phyloP scores from a whole-genome alignment of 805 yeast species.

The Pichia cephalocereana region DNA sequence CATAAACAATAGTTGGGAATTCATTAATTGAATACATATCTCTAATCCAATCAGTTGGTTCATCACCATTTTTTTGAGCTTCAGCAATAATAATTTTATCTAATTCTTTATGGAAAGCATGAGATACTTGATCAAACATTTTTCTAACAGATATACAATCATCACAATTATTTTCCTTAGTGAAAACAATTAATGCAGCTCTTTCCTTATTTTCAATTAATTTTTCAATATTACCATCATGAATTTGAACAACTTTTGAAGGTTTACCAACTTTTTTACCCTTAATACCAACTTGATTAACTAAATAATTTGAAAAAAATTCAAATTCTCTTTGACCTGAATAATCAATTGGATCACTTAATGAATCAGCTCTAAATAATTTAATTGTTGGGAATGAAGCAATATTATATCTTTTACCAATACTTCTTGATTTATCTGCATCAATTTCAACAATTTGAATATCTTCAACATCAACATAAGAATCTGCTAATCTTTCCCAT shows the following conservation, averaged over 20 bases:
- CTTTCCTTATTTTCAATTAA: slow-evolving; percentile 28
- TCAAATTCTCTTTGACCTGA: slow-evolving; percentile 45
- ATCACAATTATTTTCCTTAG: slow-evolving; percentile 32
- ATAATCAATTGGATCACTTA: slow-evolving; percentile 42
- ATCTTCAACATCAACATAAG: slow-evolving; percentile 13
- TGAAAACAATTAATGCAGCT: slow-evolving; percentile 42
- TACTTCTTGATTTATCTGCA: slow-evolving; percentile 47
- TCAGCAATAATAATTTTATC: slow-evolving; percentile 34
- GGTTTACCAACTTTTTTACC: slow-evolving; percentile 9
- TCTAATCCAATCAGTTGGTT: slow-evolving; percentile 34
- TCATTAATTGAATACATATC: slow-evolving; percentile 32
- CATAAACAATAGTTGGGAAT: slow-evolving; percentile 48
- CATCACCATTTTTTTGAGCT: slow-evolving; percentile 38
- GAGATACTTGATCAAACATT: slow-evolving; percentile 39
- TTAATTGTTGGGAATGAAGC: slow-evolving; percentile 60
- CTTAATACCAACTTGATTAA: slow-evolving; percentile 26
- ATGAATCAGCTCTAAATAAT: slow-evolving; percentile 42
- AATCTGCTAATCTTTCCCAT: slow-evolving; percentile 25
- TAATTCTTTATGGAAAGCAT: slow-evolving; percentile 33
- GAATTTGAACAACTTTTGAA: slow-evolving; percentile 18
- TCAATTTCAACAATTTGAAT: slow-evolving; percentile 39
- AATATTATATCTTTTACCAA: slow-evolving; percentile 41
- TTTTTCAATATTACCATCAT: slow-evolving; percentile 23
- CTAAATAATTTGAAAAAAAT: slow-evolving; percentile 42
- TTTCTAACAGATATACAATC: slow-evolving; percentile 49